Conservation (phyloP, 2,329 filamentous ascomycete genomes). For the Phyllosticta citrichinensis region DNA sequence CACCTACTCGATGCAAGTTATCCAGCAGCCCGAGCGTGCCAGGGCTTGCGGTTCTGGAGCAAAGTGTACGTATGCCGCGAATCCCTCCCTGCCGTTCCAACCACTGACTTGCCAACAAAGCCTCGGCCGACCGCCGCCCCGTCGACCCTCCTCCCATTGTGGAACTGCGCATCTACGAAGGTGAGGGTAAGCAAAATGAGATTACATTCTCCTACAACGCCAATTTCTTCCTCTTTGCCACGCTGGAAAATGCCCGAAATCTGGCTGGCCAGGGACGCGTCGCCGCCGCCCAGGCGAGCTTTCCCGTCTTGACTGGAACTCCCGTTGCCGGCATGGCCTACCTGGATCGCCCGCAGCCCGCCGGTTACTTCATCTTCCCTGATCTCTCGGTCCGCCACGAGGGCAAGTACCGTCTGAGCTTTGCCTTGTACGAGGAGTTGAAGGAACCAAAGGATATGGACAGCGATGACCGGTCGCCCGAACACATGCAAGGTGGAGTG, state of each 20-base stretch:
- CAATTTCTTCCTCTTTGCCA: constrained; percentile 95
- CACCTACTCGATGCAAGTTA: constrained; percentile 72
- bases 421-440: constrained; percentile 88
- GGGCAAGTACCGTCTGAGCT: constrained; percentile 81
- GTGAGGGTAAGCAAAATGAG: constrained; percentile 41
- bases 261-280: constrained; percentile 63
- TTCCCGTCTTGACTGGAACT: constrained; percentile 84
- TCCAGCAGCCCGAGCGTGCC: constrained; percentile 90
- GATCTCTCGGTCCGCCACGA: constrained; percentile 94
- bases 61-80: constrained; percentile 61
- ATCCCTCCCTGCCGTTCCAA: neutral
- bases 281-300: constrained; percentile 53
- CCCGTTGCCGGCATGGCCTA: constrained; percentile 95
- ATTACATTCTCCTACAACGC: constrained; percentile 86
- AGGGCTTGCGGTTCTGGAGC: constrained; percentile 91
- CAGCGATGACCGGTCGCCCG: constrained; percentile 31
- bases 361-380: constrained; percentile 95
- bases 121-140: constrained; percentile 77
- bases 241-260: constrained; percentile 38
- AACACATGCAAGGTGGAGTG: constrained; percentile 24
- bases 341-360: constrained; percentile 68
- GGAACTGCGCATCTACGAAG: constrained; percentile 77
- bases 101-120: constrained; percentile 33
- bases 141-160: constrained; percentile 94
- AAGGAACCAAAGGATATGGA: constrained; percentile 77